Evolutionary conservation across 257 asterid species (phyloP), one percentile per base, ranked within the genome.

Genomic region (Plantago ovata): DNA sequence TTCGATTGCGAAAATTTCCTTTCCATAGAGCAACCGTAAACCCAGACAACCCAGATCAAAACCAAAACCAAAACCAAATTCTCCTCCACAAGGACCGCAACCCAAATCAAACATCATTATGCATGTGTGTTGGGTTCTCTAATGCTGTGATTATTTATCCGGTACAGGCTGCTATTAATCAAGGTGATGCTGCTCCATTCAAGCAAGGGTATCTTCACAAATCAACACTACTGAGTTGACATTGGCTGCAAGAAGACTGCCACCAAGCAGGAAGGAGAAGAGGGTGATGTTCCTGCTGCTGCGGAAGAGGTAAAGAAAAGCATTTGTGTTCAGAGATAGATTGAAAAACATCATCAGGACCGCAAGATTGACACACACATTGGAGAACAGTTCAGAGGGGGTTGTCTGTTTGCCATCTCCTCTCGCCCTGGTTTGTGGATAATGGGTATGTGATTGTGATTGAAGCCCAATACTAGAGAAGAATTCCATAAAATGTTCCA

Each of bases 171-270:
- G 83, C 80, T 13, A 77, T 77, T 52, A 61, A 73, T 61, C 83
- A 77, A 52, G 80, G 73, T 15, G 83, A 77, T 47, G 83, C 78
- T 55, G 83, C 78, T 10, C 80, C 83, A 8, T 77, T 77, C 69
- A 74, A 77, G 63, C 83, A 74, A 58, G 73, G 77, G 81, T 75
- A 75, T 75, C 77, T 67, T n/a, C n/a, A n/a, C n/a, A n/a, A n/a
- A n/a, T 57, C 72, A 71, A 69, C 77, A 75, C 61, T 75, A 70
- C 48, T 77, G 80, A 47, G 74, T 75, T 18, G 81, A 75, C 3
- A 67, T 75, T 61, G 75, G 77, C 20, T 69, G 75, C 50, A 75
- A 75, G 69, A 75, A 75, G 75, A 67, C 60, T 66, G 64, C 67
- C 28, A 62, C 74, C 64, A 75, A 75, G 56, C 71, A 71, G 55